Conservation (phyloP, 78 protist genomes). For the Dictyostelium purpureum region DNA sequence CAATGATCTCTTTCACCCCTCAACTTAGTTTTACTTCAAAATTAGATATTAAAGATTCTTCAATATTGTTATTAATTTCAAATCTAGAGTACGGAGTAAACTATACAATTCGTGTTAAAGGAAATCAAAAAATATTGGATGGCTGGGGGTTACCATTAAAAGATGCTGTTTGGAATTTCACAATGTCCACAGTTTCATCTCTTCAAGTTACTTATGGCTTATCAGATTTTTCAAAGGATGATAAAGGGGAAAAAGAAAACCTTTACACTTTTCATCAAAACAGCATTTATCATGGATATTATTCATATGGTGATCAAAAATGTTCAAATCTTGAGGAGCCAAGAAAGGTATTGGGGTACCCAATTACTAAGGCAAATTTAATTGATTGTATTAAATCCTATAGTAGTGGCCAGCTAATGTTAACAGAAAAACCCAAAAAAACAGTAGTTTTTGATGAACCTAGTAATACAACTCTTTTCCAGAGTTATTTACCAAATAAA, state of each 20-base stretch:
- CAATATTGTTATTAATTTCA: not conserved
- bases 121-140: not conserved
- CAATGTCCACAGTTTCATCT: not conserved
- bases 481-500: not conserved
- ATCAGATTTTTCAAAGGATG: not conserved
- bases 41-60: not conserved
- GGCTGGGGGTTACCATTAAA: constrained; percentile 38
- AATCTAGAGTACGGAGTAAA: not conserved
- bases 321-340: not conserved
- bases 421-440: not conserved
- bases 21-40: not conserved
- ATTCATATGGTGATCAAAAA: not conserved
- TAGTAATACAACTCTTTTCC: too few relatives aligned
- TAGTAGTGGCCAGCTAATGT: not conserved
- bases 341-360: not conserved
- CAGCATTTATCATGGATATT: not conserved
- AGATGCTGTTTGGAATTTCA: not conserved
- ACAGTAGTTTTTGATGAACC: not conserved
- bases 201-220: not conserved
- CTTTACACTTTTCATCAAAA: not conserved
- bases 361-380: constrained; percentile 1
- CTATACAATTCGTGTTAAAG: not conserved
- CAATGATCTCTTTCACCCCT: not conserved
- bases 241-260: not conserved
- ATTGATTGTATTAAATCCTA: not conserved